Conservation (phyloP, 345 rosid species). For the Litchi chinensis region DNA sequence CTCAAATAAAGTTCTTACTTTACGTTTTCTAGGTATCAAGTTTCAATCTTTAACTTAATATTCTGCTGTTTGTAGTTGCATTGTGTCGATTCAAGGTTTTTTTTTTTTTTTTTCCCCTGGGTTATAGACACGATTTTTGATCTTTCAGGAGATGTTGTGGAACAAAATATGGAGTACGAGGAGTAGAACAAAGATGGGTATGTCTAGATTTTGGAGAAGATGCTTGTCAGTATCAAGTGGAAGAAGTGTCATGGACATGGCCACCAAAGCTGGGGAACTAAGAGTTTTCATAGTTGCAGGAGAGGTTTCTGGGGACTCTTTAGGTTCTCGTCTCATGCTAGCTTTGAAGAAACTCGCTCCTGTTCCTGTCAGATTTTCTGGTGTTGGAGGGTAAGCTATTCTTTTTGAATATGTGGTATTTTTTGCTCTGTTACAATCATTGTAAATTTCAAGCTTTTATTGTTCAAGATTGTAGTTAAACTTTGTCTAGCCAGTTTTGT, state of each 20-base stretch:
- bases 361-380: slow-evolving; percentile 69
- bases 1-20: background rate
- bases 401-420: background rate
- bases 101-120: too few species aligned
- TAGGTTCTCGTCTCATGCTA: slow-evolving; percentile 84
- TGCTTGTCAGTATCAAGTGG: slow-evolving; percentile 40
- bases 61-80: background rate
- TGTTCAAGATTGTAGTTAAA: background rate
- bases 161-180: background rate
- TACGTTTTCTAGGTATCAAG: background rate
- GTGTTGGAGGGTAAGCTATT: slow-evolving; percentile 84
- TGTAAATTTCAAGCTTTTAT: background rate
- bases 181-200: background rate
- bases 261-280: slow-evolving; percentile 68
- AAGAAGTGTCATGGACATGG: slow-evolving; percentile 45
- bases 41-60: background rate
- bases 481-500: background rate
- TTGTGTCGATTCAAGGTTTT: background rate
- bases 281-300: slow-evolving; percentile 83
- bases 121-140: background rate
- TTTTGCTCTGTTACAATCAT: background rate
- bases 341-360: slow-evolving; percentile 72
- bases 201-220: slow-evolving; percentile 27
- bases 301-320: slow-evolving; percentile 89
- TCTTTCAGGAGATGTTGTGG: background rate